These are phyloP conservation scores for Wickerhamomyces sp. DNA, from an alignment of 1,139 yeast species.

Conservation along the genomic window DNA sequence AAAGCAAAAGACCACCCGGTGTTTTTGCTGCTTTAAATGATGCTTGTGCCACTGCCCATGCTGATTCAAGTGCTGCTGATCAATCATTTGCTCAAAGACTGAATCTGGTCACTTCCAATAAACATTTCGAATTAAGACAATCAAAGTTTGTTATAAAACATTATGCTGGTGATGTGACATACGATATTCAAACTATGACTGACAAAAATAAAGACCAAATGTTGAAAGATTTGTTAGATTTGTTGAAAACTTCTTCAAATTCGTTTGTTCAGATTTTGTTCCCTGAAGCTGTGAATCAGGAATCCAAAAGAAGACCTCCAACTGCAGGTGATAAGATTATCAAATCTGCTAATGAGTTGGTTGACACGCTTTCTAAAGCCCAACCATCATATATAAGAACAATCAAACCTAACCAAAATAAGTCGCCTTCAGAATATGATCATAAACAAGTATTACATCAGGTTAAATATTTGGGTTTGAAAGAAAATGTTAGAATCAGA, in stretches of 20 bases:
- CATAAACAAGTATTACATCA: constrained; percentile 90
- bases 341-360: constrained; percentile 84
- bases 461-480: constrained; percentile 91
- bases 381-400: constrained; percentile 97
- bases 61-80: constrained; percentile 95
- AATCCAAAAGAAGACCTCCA: constrained; percentile 81
- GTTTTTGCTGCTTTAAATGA: constrained; percentile 95
- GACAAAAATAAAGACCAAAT: constrained; percentile 96
- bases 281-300: constrained; percentile 74
- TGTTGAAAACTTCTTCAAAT: constrained; percentile 69
- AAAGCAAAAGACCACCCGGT: constrained; percentile 93
- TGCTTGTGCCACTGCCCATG: constrained; percentile 97
- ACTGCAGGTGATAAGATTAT: constrained; percentile 98
- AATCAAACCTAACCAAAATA: constrained; percentile 93
- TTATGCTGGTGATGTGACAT: constrained; percentile 97
- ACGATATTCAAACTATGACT: constrained; percentile 87
- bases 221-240: constrained; percentile 80
- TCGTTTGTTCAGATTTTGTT: constrained; percentile 62
- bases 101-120: constrained; percentile 75
- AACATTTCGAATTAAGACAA: constrained; percentile 86
- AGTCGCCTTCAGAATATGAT: constrained; percentile 88
- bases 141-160: constrained; percentile 89
- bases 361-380: constrained; percentile 82
- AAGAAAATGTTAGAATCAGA: constrained; percentile 94
- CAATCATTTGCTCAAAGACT: constrained; percentile 93